Base-by-base conservation (phyloP, 2,329 filamentous ascomycete species). In the Allantophomopsis cytisporea region DNA sequence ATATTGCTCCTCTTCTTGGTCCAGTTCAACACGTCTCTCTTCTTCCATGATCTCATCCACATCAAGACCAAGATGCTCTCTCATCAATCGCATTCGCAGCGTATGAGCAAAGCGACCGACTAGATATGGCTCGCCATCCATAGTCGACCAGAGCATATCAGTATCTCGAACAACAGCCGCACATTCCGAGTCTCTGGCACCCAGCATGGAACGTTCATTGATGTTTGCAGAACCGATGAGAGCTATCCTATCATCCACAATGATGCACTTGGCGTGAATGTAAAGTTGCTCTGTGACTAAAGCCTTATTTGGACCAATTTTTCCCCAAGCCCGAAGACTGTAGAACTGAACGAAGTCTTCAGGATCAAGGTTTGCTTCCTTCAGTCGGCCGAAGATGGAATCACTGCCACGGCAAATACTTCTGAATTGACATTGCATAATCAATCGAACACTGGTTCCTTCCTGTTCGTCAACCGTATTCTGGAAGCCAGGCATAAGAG, bases 201-300 rank as follows among this genome's bases (percentile, higher is more conserved):
- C 91, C 44, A 95, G 60, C 86, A 96, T 87, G 6, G 89, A 96
- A 35, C 91, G 79, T 60, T 98, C 91, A 52, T 98, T 98, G 66
- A 98, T 96, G 56, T 98, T 98, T 39, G 91, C 91, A 35, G 89
- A 96, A 14, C 91, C 91, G 50, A 98, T 98, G 44, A 98, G 78
- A 15, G 82, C 89, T 42, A 91, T 76, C 28, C 89, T 77, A 54
- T 98, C 91, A 58, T 98, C 91, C 4, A 94, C 89, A 41, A 98
- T 73, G 68, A 96, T 96, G 48, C 83, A 83, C 62, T 98, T 98
- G 44, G 91, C 91, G 54, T 98, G 91, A 41, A 98, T 96, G 56
- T 98, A 98, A 10, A 98, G 72, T 61, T 96, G 91, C 58, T 98
- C 91, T 0, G 91, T 96, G 3, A 91, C 86, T 31, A 96, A 65